phyloP scores from a whole-genome alignment of 805 yeast species.

The Lipomyces sp. region DNA sequence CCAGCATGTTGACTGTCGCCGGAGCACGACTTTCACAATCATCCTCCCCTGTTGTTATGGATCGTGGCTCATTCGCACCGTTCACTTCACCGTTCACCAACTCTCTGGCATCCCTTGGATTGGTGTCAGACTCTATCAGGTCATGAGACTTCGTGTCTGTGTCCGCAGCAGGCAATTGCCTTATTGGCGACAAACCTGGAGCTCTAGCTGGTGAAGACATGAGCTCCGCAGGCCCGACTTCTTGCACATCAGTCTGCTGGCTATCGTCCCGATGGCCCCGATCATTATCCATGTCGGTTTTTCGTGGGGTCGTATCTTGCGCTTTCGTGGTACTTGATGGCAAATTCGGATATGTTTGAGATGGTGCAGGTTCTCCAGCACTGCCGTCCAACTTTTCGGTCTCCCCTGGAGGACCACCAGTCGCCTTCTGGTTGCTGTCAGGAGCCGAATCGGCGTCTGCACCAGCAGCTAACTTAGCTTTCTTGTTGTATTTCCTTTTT shows the following conservation, averaged over 20 bases:
- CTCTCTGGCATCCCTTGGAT: background rate
- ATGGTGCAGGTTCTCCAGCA: background rate
- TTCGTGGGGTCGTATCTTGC: background rate
- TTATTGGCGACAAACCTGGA: background rate
- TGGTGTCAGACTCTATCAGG: background rate
- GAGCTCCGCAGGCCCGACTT: background rate
- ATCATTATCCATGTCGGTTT: background rate
- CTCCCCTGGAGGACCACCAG: background rate
- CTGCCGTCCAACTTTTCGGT: background rate
- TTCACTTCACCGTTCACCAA: background rate
- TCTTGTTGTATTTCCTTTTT: constrained; percentile 9
- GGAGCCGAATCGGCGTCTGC: background rate
- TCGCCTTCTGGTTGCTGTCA: background rate
- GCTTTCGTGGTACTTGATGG: background rate
- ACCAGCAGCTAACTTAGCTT: constrained; percentile 4
- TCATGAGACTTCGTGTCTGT: background rate
- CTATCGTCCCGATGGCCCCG: background rate
- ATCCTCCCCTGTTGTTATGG: background rate
- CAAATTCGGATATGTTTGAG: background rate
- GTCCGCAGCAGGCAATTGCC: background rate
- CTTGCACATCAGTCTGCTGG: background rate
- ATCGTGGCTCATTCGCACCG: background rate
- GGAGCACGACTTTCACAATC: background rate
- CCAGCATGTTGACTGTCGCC: background rate
- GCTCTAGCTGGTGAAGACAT: background rate